Evolutionary conservation across 352 stramenopile species (phyloP), one percentile per base, ranked within the genome.

Genomic region (Globisporangium lucens): DNA sequence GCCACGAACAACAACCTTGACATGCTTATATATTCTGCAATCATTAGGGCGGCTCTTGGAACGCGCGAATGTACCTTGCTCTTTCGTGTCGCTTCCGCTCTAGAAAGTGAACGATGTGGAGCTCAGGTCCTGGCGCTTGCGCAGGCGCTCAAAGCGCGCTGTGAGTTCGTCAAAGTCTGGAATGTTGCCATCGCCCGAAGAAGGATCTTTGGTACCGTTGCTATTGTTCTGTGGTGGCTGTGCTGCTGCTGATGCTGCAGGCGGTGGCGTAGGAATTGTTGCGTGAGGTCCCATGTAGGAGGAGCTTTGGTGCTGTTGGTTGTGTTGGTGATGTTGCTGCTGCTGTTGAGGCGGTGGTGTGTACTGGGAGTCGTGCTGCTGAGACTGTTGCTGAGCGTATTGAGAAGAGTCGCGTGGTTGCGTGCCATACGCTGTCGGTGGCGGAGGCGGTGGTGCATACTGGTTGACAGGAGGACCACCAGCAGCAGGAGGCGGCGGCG

Each of bases 81-180:
- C 41, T 47, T 47, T 47, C 4, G 15, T n/a, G 15, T 47, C 8
- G 43, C 43, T 51, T 22, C 43, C 43, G 43, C 17, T 55, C 61
- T 82, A 93, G 56, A 93, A 93, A 22, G 83, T 89, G 65, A 93
- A 91, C 9, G 81, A 89, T 13, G 65, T 76, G 53, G 78, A 71
- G 67, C 83, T 81, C 58, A 84, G 72, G 56, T 90, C 81, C 73
- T 91, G 85, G 20, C 80, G 83, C 71, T 91, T 85, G 47, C 87
- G 83, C 65, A 99, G 78, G 6, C 83, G 85, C 51, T 97, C 89
- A 73, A 99, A 99, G 29, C 93, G 89, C 10, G 91, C 91, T 2
- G 93, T 97, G 61, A 99, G 86, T 70, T 98, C 91, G 62, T 98
- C 89, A 76, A 98, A 98, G 72, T 97, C 88, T 15, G 88, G 87